Percentiles rank a stretch among this genome's conserved stretches.
These are phyloP conservation scores for Saccharomycopsis oosterbeekiorum DNA, from an alignment of 805 yeast species.

Conservation along the genomic window DNA sequence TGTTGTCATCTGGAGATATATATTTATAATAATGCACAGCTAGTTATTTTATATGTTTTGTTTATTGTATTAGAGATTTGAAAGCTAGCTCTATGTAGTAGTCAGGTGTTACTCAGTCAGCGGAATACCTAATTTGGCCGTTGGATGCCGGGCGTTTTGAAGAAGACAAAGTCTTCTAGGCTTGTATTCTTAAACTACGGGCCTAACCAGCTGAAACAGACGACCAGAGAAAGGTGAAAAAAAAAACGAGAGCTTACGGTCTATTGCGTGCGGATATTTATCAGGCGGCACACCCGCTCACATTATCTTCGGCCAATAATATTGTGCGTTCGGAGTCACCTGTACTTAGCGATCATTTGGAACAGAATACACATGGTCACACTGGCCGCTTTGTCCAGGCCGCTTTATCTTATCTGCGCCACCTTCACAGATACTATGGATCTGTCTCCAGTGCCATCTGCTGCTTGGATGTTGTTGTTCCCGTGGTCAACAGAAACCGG, in stretches of 20 bases:
- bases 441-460: too few species aligned
- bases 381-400: too few species aligned
- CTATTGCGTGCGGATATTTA: not conserved
- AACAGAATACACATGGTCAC: too few species aligned
- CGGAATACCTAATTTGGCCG: not conserved
- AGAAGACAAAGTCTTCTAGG: too few species aligned
- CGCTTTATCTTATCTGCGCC: too few species aligned
- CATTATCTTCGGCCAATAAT: not conserved
- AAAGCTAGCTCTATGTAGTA: too few species aligned
- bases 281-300: not conserved
- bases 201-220: not conserved
- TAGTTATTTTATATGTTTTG: not conserved
- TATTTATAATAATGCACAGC: not conserved
- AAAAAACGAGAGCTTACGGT: too few species aligned
- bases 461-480: too few species aligned
- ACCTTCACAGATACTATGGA: too few species aligned
- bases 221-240: not conserved
- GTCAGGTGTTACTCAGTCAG: too few species aligned
- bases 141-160: not conserved
- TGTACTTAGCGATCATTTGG: constrained; percentile 4
- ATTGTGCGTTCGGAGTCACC: constrained; percentile 5
- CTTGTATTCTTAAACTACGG: too few species aligned
- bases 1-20: not conserved
- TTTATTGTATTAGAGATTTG: not conserved
- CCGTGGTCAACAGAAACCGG: too few species aligned